Evolutionary conservation across 2,329 filamentous ascomycete genomes (phyloP), one percentile per base, ranked within the genome.

Genomic region (Colletotrichum limetticola): DNA sequence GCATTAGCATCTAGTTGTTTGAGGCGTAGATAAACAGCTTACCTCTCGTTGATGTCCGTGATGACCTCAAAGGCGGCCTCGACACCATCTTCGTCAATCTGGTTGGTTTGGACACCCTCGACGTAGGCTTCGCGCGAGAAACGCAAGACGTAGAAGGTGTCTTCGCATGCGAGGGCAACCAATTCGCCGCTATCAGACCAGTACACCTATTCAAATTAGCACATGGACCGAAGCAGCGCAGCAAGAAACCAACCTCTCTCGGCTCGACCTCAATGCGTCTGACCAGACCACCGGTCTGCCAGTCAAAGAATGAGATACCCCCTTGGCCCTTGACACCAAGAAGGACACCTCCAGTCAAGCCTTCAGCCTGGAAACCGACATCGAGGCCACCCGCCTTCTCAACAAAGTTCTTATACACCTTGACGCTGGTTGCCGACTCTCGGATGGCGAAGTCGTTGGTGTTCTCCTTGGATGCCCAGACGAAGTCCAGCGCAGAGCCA

Each of bases 391-490:
- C 94, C 32, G 89, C 85, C 85, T 97, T 96, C 83, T 98, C 97
- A 77, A 95, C 93, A 86, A 99, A 98, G 84, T 98, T 98, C 84
- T 97, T 96, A 89, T 97, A 98, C 46, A 98, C 91, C 87, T 98
- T 98, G 79, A 99, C 95, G 79, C 94, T 97, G 61, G 96, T 98
- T 32, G 93, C 86, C 5, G 95, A 98, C 84, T 99, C 97, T 46
- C 97, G 93, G 78, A 99, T 98, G 52, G 97, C 97, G 80, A 97
- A 98, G 82, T 99, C 97, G 82, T 98, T 98, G 85, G 95, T 97
- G 84, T 98, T 98, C 71, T 98, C 96, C 84, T 98, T 98, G 57
- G 94, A 94, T 0, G 93, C 96, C 97, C 97, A 99, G 12, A 94
- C 95, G 82, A 99, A 99, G 84, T 99, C 97, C 65, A 98, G 86